These are phyloP conservation scores for Lavandula angustifolia DNA, from an alignment of 257 asterid genomes.

Conservation along the genomic window DNA sequence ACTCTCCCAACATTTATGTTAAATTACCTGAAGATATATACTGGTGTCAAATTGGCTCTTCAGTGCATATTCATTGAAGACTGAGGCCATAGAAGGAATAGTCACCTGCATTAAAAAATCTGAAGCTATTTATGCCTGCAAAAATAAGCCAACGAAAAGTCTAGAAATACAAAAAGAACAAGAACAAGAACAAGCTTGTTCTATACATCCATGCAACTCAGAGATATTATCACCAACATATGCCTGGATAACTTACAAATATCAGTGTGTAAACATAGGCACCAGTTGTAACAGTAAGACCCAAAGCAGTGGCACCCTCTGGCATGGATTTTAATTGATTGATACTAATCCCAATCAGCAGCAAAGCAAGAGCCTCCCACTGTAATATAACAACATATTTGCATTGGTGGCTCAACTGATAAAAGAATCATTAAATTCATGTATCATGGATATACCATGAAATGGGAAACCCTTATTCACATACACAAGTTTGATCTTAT, in stretches of 20 bases:
- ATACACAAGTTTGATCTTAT: background rate
- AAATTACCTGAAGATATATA: slow-evolving; percentile 91
- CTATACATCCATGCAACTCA: slow-evolving; percentile 23
- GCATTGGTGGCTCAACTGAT: background rate
- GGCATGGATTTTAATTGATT: slow-evolving; percentile 91
- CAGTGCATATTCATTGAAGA: slow-evolving; percentile 93
- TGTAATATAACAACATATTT: slow-evolving; percentile 33
- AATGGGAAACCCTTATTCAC: background rate
- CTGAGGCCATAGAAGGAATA: slow-evolving; percentile 98
- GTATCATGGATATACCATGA: background rate
- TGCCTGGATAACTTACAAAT: slow-evolving; percentile 71
- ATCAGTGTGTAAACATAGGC: slow-evolving; percentile 85
- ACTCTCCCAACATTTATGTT: slow-evolving; percentile 1
- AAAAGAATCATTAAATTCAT: background rate
- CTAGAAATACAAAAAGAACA: background rate
- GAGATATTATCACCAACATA: too few species aligned
- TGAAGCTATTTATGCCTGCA: slow-evolving; percentile 27
- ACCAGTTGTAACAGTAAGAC: slow-evolving; percentile 76
- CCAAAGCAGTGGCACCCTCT: slow-evolving; percentile 77
- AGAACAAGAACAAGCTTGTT: slow-evolving; percentile 3
- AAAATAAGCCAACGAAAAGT: slow-evolving; percentile 11
- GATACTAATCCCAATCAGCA: slow-evolving; percentile 93
- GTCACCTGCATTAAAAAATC: slow-evolving; percentile 61
- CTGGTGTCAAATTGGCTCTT: slow-evolving; percentile 98
- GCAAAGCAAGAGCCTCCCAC: slow-evolving; percentile 99